phyloP scores from a whole-genome alignment of 495 filamentous ascomycete genomes.

The Letharia lupina region DNA sequence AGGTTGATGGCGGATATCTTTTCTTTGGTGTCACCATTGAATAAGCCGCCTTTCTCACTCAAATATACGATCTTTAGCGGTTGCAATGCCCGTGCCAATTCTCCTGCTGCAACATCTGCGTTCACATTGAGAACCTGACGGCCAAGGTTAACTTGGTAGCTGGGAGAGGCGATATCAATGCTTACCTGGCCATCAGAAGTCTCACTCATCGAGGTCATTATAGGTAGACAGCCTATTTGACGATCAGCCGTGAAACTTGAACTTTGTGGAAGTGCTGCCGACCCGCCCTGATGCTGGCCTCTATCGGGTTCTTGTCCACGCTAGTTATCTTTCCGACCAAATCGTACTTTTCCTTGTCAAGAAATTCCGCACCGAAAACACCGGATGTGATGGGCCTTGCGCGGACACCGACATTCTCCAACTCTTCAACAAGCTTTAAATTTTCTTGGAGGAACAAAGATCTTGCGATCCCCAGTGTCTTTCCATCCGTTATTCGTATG shows the following conservation, averaged over 20 bases:
- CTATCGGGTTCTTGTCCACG: slow-evolving; percentile 84
- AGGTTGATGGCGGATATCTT: slow-evolving; percentile 98
- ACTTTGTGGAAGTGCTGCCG: not conserved
- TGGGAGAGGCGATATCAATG: not conserved
- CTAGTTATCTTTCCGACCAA: slow-evolving; percentile 91
- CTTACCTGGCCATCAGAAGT: slow-evolving; percentile 68
- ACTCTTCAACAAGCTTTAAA: slow-evolving; percentile 82
- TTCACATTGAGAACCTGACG: slow-evolving; percentile 79
- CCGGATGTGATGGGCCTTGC: slow-evolving; percentile 88
- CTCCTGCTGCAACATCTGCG: slow-evolving; percentile 91
- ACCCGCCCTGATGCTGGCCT: slow-evolving; percentile 74
- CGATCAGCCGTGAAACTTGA: not conserved
- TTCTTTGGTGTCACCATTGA: slow-evolving; percentile 85
- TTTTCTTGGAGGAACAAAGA: slow-evolving; percentile 95
- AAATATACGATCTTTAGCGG: slow-evolving; percentile 98
- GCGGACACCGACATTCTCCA: slow-evolving; percentile 85
- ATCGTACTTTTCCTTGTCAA: slow-evolving; percentile 91
- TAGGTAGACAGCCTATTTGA: slow-evolving; percentile 68
- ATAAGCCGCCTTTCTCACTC: slow-evolving; percentile 93
- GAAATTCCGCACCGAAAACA: slow-evolving; percentile 90
- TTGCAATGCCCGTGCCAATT: slow-evolving; percentile 80
- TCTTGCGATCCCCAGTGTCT: slow-evolving; percentile 83
- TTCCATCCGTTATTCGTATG: slow-evolving; percentile 90
- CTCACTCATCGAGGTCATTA: slow-evolving; percentile 96
- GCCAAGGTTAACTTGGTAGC: not conserved